A percentile compares a stretch with the other conserved stretches of the same genome.
Evolutionary conservation across 2,329 filamentous ascomycete genomes (phyloP).

Genomic region (Remersonia thermophila): DNA sequence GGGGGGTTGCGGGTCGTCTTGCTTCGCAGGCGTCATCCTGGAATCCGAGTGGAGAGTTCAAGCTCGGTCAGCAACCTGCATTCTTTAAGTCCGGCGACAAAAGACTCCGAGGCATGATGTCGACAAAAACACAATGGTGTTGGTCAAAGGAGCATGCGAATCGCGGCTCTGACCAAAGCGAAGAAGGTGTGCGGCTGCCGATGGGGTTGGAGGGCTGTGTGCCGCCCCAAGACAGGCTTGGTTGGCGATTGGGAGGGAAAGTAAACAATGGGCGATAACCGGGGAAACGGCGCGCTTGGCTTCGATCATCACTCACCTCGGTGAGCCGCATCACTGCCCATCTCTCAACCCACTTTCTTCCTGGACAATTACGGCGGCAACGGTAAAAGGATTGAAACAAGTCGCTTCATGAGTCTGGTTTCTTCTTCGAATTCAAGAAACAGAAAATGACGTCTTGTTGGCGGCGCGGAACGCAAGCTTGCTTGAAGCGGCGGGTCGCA

Average conservation of each 20-base stretch:
- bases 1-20: conserved; percentile 11
- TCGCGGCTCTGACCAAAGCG: no score
- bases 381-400: neutral
- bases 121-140: conserved; percentile 3
- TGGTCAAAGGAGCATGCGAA: conserved; percentile 9
- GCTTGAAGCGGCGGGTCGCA: no score
- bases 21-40: conserved; percentile 8
- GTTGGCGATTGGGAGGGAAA: conserved; percentile 4
- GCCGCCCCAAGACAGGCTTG: no score
- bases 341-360: conserved; percentile 3
- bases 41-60: no score
- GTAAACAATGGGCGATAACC: conserved; percentile 16
- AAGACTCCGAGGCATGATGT: conserved; percentile 6
- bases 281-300: conserved; percentile 4
- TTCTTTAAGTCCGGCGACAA: conserved; percentile 5
- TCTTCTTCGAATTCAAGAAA: no score
- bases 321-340: conserved; percentile 13
- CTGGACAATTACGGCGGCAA: neutral
- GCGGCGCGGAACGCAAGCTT: no score
- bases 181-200: neutral
- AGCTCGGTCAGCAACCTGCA: conserved; percentile 5
- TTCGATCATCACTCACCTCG: conserved; percentile 10
- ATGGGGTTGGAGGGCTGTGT: neutral
- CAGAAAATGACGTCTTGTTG: no score
- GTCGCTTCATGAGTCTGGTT: no score